A percentile compares a stretch with the other conserved stretches of the same genome.
phyloP scores from a whole-genome alignment of 805 yeast genomes.

The Sugiyamaella chiloensis region DNA sequence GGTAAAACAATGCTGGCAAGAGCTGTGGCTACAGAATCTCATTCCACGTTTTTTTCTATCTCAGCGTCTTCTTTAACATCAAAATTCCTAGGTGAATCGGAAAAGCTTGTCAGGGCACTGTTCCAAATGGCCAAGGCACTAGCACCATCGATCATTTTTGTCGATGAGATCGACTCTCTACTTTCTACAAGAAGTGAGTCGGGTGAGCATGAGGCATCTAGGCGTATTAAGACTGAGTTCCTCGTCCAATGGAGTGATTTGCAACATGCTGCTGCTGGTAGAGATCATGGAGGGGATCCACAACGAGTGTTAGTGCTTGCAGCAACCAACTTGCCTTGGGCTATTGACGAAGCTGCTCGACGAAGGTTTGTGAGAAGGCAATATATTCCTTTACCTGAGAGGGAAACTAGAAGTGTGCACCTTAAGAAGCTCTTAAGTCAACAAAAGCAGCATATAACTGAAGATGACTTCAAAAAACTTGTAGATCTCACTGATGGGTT shows the following conservation, averaged over 20 bases:
- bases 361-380: conserved; percentile 88
- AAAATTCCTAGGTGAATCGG: conserved; percentile 82
- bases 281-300: conserved; percentile 47
- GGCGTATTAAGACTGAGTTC: conserved; percentile 90
- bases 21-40: conserved; percentile 94
- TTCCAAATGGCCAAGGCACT: conserved; percentile 79
- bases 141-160: conserved; percentile 91
- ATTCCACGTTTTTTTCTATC: conserved; percentile 87
- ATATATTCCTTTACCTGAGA: conserved; percentile 91
- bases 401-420: conserved; percentile 73
- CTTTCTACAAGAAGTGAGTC: conserved; percentile 74
- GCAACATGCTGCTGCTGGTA: conserved; percentile 81
- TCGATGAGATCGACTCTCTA: conserved; percentile 93
- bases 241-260: conserved; percentile 92
- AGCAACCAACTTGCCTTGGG: conserved; percentile 96
- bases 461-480: conserved; percentile 57
- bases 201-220: conserved; percentile 79
- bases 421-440: conserved; percentile 60
- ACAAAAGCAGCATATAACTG: conserved; percentile 68
- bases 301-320: conserved; percentile 85
- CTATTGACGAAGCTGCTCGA: conserved; percentile 94
- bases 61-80: conserved; percentile 89
- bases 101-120: conserved; percentile 84
- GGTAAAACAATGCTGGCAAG: conserved; percentile 97
- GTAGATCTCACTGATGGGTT: conserved; percentile 71